Conservation (phyloP, 164 flowering plant genomes). For the Vitis rotundifolia region DNA sequence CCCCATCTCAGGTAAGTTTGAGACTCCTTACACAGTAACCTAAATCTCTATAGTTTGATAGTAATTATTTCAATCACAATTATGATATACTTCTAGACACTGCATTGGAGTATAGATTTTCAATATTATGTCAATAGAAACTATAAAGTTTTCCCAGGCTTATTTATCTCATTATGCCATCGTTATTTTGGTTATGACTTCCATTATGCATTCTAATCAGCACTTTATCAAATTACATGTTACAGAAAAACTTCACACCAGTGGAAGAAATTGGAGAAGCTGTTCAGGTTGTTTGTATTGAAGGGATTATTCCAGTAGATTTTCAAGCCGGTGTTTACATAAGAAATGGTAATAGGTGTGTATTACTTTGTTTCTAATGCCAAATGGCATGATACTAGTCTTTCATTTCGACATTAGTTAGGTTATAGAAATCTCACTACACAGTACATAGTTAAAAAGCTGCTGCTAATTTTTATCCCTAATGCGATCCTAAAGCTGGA, state of each 20-base stretch:
- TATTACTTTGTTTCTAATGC: neutral
- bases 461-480: too few relatives aligned
- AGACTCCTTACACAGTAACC: neutral
- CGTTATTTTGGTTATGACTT: neutral
- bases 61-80: neutral
- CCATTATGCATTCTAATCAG: neutral
- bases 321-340: conserved; percentile 40
- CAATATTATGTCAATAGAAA: neutral
- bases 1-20: conserved; percentile 31
- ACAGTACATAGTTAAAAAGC: too few relatives aligned
- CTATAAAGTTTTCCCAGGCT: neutral
- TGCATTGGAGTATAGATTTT: neutral
- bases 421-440: too few relatives aligned
- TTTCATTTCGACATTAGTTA: too few relatives aligned
- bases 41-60: neutral
- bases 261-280: conserved; percentile 34
- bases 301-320: conserved; percentile 32
- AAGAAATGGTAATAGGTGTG: conserved; percentile 29
- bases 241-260: conserved; percentile 38
- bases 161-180: neutral
- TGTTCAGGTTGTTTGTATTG: conserved; percentile 10
- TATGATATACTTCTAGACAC: neutral
- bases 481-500: too few relatives aligned
- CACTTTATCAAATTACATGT: neutral
- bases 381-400: neutral